Evolutionary conservation across 495 filamentous ascomycete species (phyloP).

Genomic region (Lentithecium fluviatile): DNA sequence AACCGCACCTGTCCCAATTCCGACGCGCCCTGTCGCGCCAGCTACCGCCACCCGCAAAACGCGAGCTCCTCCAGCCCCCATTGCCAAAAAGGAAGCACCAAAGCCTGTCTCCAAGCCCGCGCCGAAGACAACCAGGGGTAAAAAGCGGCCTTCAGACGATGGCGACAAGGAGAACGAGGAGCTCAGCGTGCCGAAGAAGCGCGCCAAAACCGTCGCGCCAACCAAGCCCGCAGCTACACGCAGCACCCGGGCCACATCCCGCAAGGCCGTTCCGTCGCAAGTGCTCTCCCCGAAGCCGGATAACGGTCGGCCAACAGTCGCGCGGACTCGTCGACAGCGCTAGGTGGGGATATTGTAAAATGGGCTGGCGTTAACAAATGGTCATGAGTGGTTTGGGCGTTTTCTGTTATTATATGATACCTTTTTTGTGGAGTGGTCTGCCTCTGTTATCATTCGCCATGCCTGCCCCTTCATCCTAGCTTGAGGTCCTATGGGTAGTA

Average conservation of each 20-base stretch:
- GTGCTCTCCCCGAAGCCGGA: constrained; percentile 79
- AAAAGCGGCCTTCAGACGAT: constrained; percentile 62
- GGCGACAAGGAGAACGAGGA: constrained; percentile 73
- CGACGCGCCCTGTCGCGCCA: constrained; percentile 2
- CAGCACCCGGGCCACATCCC: constrained; percentile 51
- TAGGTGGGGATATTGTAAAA: neutral
- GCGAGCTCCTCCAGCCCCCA: constrained; percentile 25
- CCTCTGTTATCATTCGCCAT: neutral
- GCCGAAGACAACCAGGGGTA: constrained; percentile 42
- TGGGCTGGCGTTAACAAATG: neutral
- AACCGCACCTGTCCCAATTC: constrained; percentile 28
- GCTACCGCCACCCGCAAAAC: constrained; percentile 10
- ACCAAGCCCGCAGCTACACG: constrained; percentile 33
- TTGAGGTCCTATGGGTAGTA: neutral
- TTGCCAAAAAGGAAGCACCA: constrained; percentile 21
- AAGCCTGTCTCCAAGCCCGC: constrained; percentile 27
- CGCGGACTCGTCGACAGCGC: neutral
- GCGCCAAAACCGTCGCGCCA: constrained; percentile 43
- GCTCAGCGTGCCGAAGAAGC: constrained; percentile 57
- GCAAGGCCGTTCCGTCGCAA: constrained; percentile 52
- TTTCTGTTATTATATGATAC: neutral
- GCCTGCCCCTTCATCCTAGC: neutral
- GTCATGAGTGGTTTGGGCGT: neutral
- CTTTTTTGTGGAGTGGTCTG: neutral
- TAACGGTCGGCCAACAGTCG: constrained; percentile 46